Conservation (phyloP, 2,329 filamentous ascomycete species). For the Westerdykella aurantiaca region DNA sequence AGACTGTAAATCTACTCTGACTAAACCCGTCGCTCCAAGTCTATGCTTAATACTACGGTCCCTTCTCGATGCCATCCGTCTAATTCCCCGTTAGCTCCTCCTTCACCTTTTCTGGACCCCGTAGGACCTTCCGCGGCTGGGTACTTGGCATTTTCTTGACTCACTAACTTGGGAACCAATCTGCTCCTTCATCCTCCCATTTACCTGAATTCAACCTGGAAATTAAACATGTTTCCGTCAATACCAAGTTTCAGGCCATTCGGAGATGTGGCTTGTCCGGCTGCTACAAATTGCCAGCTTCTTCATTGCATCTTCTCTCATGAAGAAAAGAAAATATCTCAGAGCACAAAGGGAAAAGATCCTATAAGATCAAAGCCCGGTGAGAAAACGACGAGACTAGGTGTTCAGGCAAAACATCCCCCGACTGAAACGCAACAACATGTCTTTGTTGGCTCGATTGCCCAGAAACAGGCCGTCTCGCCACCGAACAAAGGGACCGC, state of each 20-base stretch:
- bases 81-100: too few relatives aligned
- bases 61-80: too few relatives aligned
- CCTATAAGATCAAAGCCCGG: slow-evolving; percentile 16
- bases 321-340: slow-evolving; percentile 19
- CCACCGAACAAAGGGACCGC: slow-evolving; percentile 3
- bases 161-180: too few relatives aligned
- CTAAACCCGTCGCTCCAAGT: too few relatives aligned
- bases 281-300: slow-evolving; percentile 45
- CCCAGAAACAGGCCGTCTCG: slow-evolving; percentile 11
- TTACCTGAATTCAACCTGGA: too few relatives aligned
- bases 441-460: slow-evolving; percentile 22
- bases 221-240: slow-evolving; percentile 27
- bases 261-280: slow-evolving; percentile 43
- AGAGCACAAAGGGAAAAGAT: neutral
- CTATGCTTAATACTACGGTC: too few relatives aligned
- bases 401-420: neutral
- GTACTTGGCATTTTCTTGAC: too few relatives aligned
- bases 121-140: too few relatives aligned
- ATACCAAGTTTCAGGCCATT: slow-evolving; percentile 21
- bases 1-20: too few relatives aligned
- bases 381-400: slow-evolving; percentile 9
- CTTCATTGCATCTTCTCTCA: slow-evolving; percentile 57
- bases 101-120: too few relatives aligned
- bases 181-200: too few relatives aligned
- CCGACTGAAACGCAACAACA: slow-evolving; percentile 1